Conservation (phyloP, 2,329 filamentous ascomycete species). For the Aureobasidium lini region DNA sequence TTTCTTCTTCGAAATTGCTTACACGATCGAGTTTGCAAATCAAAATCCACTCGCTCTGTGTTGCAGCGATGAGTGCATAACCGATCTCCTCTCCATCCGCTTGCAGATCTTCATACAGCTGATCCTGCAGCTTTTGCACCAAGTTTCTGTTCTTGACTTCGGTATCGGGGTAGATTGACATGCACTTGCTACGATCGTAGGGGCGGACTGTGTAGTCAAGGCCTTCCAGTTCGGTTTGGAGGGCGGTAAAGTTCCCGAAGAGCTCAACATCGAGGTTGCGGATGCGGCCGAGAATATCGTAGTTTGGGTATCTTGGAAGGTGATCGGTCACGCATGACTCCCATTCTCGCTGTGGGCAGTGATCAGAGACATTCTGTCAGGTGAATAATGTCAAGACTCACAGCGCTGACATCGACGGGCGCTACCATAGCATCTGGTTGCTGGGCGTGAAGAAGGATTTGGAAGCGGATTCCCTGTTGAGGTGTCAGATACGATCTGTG, state of each 20-base stretch:
- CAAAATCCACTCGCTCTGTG: not conserved
- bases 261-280: conserved; percentile 10
- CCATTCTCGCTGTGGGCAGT: not conserved
- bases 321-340: not conserved
- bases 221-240: not conserved
- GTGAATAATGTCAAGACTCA: not conserved
- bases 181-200: not conserved
- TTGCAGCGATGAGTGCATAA: not conserved
- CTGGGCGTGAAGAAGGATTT: not conserved
- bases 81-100: not conserved
- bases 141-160: not conserved
- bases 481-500: not conserved
- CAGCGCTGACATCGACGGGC: not conserved
- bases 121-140: not conserved
- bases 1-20: not conserved
- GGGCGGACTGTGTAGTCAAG: not conserved
- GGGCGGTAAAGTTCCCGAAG: not conserved
- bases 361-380: not conserved
- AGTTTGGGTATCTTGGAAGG: not conserved
- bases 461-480: not conserved
- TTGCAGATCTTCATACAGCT: not conserved
- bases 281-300: conserved; percentile 7
- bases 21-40: not conserved
- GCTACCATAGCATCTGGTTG: not conserved
- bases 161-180: not conserved